These are phyloP conservation scores for Suillus paluster DNA, from an alignment of 768 basidiomycete genomes.

Conservation along the genomic window DNA sequence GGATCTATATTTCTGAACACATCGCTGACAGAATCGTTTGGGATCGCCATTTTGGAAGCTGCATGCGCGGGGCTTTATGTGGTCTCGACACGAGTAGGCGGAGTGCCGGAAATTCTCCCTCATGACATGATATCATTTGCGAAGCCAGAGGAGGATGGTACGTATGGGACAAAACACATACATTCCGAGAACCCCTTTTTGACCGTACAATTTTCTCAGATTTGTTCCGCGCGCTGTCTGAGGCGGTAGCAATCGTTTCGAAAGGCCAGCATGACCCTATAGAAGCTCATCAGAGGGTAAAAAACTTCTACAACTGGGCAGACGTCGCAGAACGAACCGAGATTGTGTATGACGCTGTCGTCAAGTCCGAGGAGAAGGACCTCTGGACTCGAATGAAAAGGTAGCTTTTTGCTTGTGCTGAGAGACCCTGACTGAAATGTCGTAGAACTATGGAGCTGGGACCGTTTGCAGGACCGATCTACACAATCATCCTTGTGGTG, in stretches of 20 bases:
- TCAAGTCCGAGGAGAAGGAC: slow-evolving; percentile 64
- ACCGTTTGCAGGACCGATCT: slow-evolving; percentile 83
- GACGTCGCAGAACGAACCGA: slow-evolving; percentile 83
- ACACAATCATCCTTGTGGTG: slow-evolving; percentile 85
- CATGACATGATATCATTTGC: slow-evolving; percentile 96
- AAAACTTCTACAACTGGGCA: slow-evolving; percentile 86
- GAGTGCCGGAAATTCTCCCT: slow-evolving; percentile 94
- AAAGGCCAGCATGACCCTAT: slow-evolving; percentile 74
- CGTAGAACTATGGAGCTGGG: slow-evolving; percentile 77
- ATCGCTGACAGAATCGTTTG: slow-evolving; percentile 94
- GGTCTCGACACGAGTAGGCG: slow-evolving; percentile 92
- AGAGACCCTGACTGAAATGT: not conserved
- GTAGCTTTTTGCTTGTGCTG: slow-evolving; percentile 42
- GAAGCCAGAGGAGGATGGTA: slow-evolving; percentile 91
- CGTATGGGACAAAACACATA: slow-evolving; percentile 21
- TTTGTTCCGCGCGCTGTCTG: slow-evolving; percentile 79
- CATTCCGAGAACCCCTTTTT: not conserved
- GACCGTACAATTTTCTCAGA: slow-evolving; percentile 50
- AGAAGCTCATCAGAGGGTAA: slow-evolving; percentile 76
- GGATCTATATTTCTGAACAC: slow-evolving; percentile 96
- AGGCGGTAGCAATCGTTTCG: slow-evolving; percentile 75
- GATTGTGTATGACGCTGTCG: slow-evolving; percentile 73
- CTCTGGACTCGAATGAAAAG: slow-evolving; percentile 79
- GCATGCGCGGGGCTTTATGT: slow-evolving; percentile 94
- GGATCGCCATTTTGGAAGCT: slow-evolving; percentile 96